Percentiles rank a stretch among this genome's conserved stretches.
phyloP scores from a whole-genome alignment of 805 yeast species.

The Starmerella kuoi region DNA sequence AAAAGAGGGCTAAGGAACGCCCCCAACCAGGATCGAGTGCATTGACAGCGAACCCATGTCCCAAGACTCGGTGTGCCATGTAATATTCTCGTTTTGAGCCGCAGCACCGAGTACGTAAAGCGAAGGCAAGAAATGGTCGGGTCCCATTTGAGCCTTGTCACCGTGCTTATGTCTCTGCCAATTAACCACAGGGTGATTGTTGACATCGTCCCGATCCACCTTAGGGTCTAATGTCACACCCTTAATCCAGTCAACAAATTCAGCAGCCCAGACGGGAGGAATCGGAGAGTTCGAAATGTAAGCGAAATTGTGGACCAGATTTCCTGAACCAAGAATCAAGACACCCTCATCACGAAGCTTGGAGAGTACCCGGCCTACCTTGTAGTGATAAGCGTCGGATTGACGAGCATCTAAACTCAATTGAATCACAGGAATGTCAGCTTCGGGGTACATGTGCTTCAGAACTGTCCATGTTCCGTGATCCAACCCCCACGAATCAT shows the following conservation, averaged over 20 bases:
- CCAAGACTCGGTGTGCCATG: constrained; percentile 8
- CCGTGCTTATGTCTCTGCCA: constrained; percentile 20
- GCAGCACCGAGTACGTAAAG: constrained; percentile 20
- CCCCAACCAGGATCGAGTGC: constrained; percentile 10
- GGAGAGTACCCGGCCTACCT: constrained; percentile 42
- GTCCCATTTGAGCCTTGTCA: constrained; percentile 49
- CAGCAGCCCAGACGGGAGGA: constrained; percentile 23
- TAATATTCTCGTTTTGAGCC: constrained; percentile 11
- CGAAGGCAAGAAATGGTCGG: constrained; percentile 44
- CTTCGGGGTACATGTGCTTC: constrained; percentile 22
- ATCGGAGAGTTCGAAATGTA: constrained; percentile 10
- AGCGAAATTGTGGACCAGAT: constrained; percentile 52
- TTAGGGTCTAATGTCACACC: constrained; percentile 1
- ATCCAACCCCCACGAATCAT: constrained; percentile 21
- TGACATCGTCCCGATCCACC: constrained; percentile 16
- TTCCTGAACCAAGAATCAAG: constrained; percentile 50
- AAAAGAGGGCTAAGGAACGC: too few species aligned
- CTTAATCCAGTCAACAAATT: constrained; percentile 32
- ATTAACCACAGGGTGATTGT: constrained; percentile 25
- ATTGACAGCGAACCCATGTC: constrained; percentile 14
- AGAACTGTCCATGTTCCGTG: constrained; percentile 23
- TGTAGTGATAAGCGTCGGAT: constrained; percentile 29
- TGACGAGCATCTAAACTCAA: constrained; percentile 33
- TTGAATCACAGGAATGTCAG: constrained; percentile 31
- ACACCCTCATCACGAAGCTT: constrained; percentile 42